Base-by-base conservation (phyloP, 164 flowering plant species). In the Vitis riparia region DNA sequence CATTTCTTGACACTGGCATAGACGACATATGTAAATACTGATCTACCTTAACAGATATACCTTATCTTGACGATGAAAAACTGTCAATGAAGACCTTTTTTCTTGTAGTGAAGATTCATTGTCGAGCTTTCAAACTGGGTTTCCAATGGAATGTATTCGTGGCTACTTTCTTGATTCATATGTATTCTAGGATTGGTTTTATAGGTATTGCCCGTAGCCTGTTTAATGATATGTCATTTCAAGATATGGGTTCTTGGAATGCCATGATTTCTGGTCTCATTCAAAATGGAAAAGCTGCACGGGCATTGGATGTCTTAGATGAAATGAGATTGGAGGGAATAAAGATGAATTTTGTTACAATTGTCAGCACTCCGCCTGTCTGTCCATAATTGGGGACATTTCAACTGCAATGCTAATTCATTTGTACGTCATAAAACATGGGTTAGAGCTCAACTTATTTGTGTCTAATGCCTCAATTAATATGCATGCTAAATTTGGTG, bases 221-320 rank as follows among this genome's bases (percentile, higher is more conserved):
- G 70, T 90, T 90, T 68, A 80, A 81, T 53, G 82, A 82, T 37
- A 91, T 91, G 91, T 75, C 81, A 0, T 48, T 62, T 5, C 72
- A 84, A 65, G 91, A 86, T 72, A 65, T 76, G 75, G 91, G 84
- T 63, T 83, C 87, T 47, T 90, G 93, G 96, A 90, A 90, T 72
- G 84, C 93, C 8, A 75, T 86, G 79, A 81, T 90, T 73, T 87
- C 90, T 48, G 90, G 86, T 56, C 80, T 76, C 75, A 83, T 86
- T 68, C 88, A 86, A 58, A 83, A 77, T 74, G 94, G 89, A 11
- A 67, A 76, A 60, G 81, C 79, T 19, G 73, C 37, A 0, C 79
- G 80, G 68, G 91, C 91, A 30, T 64, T 86, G 66, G 73, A 62
- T 51, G 63, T 87, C 32, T 77, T 17, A 17, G 79, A 78, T 59